Percentiles rank a stretch among this genome's conserved stretches.
Evolutionary conservation across 176 grass and related monocot species (phyloP).

Genomic region (Pontederia paniculata): DNA sequence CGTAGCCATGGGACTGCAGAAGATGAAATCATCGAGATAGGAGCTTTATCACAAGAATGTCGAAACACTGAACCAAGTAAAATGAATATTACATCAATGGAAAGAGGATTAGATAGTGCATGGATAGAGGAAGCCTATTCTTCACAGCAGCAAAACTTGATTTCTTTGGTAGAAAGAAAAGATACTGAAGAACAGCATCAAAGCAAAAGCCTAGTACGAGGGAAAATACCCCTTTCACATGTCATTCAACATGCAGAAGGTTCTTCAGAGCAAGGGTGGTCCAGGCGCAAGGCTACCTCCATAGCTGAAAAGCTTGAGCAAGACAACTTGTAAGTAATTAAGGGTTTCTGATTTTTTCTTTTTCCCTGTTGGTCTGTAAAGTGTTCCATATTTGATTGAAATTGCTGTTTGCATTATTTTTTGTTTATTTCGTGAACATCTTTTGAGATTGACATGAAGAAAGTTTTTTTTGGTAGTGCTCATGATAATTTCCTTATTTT

Average conservation of each 20-base stretch:
- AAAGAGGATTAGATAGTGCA: slow-evolving; percentile 24
- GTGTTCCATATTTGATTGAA: no score
- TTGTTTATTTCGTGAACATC: no score
- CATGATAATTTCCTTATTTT: background rate
- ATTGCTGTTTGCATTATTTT: no score
- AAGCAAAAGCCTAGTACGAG: slow-evolving; percentile 14
- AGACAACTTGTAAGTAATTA: slow-evolving; percentile 80
- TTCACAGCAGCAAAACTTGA: slow-evolving; percentile 17
- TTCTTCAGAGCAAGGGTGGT: slow-evolving; percentile 27
- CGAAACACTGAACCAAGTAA: slow-evolving; percentile 24
- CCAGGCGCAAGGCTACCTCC: slow-evolving; percentile 67
- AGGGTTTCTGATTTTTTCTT: no score
- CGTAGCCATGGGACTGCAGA: slow-evolving; percentile 88
- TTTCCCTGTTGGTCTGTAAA: background rate
- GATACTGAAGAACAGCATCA: slow-evolving; percentile 19
- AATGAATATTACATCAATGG: slow-evolving; percentile 3
- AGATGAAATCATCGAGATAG: slow-evolving; percentile 76
- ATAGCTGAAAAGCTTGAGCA: slow-evolving; percentile 92
- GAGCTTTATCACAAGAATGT: background rate
- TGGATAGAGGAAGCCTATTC: slow-evolving; percentile 40
- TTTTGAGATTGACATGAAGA: no score
- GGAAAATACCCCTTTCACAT: slow-evolving; percentile 19
- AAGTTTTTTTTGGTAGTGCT: no score
- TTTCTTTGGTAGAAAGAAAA: slow-evolving; percentile 32
- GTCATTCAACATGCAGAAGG: slow-evolving; percentile 19